Evolutionary conservation across 306 rosid species (phyloP).

Genomic region (Aeschynomene evenia): DNA sequence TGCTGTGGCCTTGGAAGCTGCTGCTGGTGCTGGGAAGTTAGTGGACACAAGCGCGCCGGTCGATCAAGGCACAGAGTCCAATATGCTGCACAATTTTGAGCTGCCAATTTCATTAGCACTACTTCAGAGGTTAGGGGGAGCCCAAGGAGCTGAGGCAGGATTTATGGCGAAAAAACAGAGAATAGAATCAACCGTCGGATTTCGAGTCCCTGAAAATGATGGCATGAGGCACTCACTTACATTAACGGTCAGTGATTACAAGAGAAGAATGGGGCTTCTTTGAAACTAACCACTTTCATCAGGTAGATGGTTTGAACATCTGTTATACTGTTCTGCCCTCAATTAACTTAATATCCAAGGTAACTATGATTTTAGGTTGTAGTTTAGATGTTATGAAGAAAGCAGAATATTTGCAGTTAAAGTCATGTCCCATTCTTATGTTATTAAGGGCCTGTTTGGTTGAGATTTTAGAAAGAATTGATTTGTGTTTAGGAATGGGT

Average conservation of each 20-base stretch:
- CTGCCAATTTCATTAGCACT: constrained; percentile 76
- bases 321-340: not conserved
- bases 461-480: too few species aligned
- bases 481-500: too few species aligned
- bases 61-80: constrained; percentile 78
- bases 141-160: constrained; percentile 76
- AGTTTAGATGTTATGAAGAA: constrained; percentile 14
- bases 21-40: constrained; percentile 91
- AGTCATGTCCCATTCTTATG: not conserved
- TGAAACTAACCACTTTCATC: constrained; percentile 47
- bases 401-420: not conserved
- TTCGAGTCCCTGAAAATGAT: constrained; percentile 73
- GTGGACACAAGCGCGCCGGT: constrained; percentile 86
- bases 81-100: constrained; percentile 76
- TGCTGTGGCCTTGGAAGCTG: constrained; percentile 84
- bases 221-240: constrained; percentile 66
- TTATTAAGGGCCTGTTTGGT: not conserved
- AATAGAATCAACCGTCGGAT: constrained; percentile 73
- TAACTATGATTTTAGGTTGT: not conserved
- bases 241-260: constrained; percentile 78
- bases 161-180: constrained; percentile 73
- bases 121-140: constrained; percentile 85
- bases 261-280: constrained; percentile 88
- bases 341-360: not conserved
- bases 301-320: constrained; percentile 1